Percentiles rank a stretch among this genome's conserved stretches.
phyloP scores from a whole-genome alignment of 805 yeast genomes.

The Ogataea trehaloabstinens region DNA sequence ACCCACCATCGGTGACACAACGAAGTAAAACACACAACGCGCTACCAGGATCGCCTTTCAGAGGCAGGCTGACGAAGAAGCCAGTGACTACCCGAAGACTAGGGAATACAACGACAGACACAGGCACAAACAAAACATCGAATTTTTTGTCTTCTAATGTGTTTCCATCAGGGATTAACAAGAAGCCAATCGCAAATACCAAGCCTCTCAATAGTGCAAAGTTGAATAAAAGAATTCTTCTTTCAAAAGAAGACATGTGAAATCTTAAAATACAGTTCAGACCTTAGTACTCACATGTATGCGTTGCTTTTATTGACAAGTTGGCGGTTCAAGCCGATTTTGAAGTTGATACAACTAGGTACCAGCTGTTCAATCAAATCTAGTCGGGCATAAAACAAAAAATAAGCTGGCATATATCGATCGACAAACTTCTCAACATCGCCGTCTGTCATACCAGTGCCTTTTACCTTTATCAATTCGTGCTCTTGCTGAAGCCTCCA shows the following conservation, averaged over 20 bases:
- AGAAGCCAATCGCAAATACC: no score
- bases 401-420: slow-evolving; percentile 84
- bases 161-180: no score
- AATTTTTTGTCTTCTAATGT: no score
- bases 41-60: no score
- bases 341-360: slow-evolving; percentile 9
- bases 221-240: no score
- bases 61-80: background rate
- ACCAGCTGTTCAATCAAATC: slow-evolving; percentile 5
- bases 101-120: no score
- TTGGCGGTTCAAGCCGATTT: slow-evolving; percentile 19
- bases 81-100: no score
- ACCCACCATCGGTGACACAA: background rate
- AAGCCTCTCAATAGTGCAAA: no score
- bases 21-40: background rate
- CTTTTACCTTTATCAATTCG: slow-evolving; percentile 47
- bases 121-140: no score
- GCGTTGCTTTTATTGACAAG: slow-evolving; percentile 4
- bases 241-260: no score
- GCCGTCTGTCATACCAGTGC: slow-evolving; percentile 77
- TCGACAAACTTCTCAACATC: slow-evolving; percentile 69
- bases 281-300: no score
- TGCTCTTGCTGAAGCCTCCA: slow-evolving; percentile 86
- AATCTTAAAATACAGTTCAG: no score
- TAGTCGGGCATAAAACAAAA: slow-evolving; percentile 51